Conservation (phyloP, 495 filamentous ascomycete genomes). For the Jackrogersella minutella region DNA sequence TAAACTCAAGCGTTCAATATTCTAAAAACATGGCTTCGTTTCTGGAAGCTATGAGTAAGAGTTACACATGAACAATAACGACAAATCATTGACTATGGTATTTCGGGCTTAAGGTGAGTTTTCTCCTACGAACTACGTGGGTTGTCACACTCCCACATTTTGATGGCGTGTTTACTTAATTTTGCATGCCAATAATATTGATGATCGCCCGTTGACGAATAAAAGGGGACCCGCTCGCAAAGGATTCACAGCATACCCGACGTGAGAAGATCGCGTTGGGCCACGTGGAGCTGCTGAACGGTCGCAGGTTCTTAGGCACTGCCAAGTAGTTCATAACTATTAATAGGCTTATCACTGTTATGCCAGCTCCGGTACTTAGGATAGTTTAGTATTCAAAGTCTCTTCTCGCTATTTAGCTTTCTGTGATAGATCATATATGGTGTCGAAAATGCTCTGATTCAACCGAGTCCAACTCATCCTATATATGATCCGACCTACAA, state of each 20-base stretch:
- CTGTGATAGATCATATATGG: background rate
- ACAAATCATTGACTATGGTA: background rate
- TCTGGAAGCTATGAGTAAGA: background rate
- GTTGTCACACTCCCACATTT: background rate
- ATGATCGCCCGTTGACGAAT: background rate
- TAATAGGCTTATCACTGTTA: too few species aligned
- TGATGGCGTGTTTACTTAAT: background rate
- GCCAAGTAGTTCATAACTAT: constrained; percentile 1
- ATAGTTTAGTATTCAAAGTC: background rate
- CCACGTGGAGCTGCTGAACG: background rate
- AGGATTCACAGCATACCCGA: background rate
- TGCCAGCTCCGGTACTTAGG: background rate
- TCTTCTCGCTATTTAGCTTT: background rate
- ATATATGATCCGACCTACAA: background rate
- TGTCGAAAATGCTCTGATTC: background rate
- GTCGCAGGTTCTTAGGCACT: background rate
- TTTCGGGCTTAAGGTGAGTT: background rate
- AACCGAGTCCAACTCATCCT: background rate
- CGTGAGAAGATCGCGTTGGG: background rate
- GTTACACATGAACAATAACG: background rate
- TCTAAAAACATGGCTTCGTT: too few species aligned
- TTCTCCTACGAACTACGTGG: background rate
- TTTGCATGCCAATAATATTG: background rate
- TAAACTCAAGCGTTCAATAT: too few species aligned
- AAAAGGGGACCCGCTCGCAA: background rate